Evolutionary conservation across 2,329 filamentous ascomycete genomes (phyloP).

Genomic region (Mariannaea sp.): DNA sequence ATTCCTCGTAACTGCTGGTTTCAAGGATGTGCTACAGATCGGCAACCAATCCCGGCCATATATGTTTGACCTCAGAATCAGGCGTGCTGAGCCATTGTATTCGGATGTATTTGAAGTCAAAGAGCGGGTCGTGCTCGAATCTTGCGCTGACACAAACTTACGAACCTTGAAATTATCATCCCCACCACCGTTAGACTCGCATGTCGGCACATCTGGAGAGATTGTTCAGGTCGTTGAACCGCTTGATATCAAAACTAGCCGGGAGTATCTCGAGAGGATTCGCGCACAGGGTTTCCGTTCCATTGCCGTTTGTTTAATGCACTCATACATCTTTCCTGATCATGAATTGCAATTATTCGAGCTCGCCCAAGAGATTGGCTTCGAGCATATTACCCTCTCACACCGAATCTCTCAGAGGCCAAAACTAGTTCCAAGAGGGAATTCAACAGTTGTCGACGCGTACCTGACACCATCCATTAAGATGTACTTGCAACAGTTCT

Average conservation of each 20-base stretch:
- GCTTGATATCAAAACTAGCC: constrained; percentile 43
- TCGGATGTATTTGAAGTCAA: constrained; percentile 82
- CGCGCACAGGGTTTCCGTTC: constrained; percentile 67
- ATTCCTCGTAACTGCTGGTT: constrained; percentile 79
- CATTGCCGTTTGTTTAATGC: constrained; percentile 87
- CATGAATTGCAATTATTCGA: constrained; percentile 79
- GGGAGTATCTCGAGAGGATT: constrained; percentile 45
- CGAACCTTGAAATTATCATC: too few relatives aligned
- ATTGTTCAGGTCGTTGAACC: constrained; percentile 67
- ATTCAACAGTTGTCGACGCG: constrained; percentile 47
- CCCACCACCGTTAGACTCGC: too few relatives aligned
- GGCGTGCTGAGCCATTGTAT: constrained; percentile 84
- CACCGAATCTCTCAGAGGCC: constrained; percentile 50
- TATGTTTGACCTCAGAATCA: constrained; percentile 88
- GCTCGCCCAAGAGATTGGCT: constrained; percentile 75
- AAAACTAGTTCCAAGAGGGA: constrained; percentile 47
- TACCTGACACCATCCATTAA: constrained; percentile 47
- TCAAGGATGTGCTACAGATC: constrained; percentile 78
- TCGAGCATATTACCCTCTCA: constrained; percentile 72
- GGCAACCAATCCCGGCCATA: constrained; percentile 86
- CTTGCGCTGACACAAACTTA: constrained; percentile 46
- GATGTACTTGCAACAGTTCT: constrained; percentile 40
- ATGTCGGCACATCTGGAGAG: constrained; percentile 71
- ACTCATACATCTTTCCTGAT: constrained; percentile 85
- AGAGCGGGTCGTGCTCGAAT: constrained; percentile 68